Percentiles rank a stretch among this genome's conserved stretches.
Conservation (phyloP, 2,329 filamentous ascomycete species). For the Talaromyces sp. region DNA sequence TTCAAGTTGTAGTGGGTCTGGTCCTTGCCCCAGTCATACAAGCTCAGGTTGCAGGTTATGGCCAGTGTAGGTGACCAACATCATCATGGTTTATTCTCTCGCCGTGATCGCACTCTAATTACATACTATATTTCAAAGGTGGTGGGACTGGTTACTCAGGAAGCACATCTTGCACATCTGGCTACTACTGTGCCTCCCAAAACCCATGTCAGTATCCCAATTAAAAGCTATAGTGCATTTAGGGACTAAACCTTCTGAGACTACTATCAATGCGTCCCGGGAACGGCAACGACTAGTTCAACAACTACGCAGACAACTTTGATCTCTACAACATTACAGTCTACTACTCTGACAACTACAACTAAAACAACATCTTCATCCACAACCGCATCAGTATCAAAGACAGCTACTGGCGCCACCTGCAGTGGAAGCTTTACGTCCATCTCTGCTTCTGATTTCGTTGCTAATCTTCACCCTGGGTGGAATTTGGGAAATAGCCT, state of each 20-base stretch:
- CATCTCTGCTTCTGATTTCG: slow-evolving; percentile 51
- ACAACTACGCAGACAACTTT: slow-evolving; percentile 4
- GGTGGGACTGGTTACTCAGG: slow-evolving; percentile 18
- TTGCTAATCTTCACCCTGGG: slow-evolving; percentile 56
- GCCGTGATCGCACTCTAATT: not conserved
- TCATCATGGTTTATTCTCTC: not conserved
- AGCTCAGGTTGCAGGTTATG: slow-evolving; percentile 18
- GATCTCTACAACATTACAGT: not conserved
- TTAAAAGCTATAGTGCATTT: not conserved
- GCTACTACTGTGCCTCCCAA: slow-evolving; percentile 19
- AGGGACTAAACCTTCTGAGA: slow-evolving; percentile 3
- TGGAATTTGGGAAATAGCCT: slow-evolving; percentile 66
- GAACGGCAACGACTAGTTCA: slow-evolving; percentile 9
- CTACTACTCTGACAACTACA: slow-evolving; percentile 12
- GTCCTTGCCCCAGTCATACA: not conserved
- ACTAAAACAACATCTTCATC: slow-evolving; percentile 8
- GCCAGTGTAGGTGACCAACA: slow-evolving; percentile 17
- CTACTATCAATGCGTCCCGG: slow-evolving; percentile 21
- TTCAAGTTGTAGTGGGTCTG: not conserved
- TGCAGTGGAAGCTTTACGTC: slow-evolving; percentile 50
- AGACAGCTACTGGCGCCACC: slow-evolving; percentile 10
- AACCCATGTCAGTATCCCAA: slow-evolving; percentile 13
- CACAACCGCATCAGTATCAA: not conserved
- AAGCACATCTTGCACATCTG: slow-evolving; percentile 15
- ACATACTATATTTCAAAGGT: slow-evolving; percentile 5